phyloP scores from a whole-genome alignment of 768 basidiomycete genomes.

The Lyophyllum shimeji region DNA sequence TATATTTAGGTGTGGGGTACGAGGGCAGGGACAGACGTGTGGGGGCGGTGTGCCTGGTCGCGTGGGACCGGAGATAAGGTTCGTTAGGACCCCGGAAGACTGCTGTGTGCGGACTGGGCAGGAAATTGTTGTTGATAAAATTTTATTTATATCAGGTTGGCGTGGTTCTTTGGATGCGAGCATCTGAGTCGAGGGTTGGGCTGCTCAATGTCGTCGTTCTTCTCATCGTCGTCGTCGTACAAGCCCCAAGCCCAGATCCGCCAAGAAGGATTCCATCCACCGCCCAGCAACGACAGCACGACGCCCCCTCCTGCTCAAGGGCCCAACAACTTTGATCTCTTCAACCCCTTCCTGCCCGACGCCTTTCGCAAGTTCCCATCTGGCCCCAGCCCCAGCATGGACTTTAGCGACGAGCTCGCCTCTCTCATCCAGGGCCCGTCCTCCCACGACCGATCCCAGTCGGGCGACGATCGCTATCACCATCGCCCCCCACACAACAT shows the following conservation, averaged over 20 bases:
- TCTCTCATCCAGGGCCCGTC: constrained; percentile 40
- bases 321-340: constrained; percentile 43
- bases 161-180: not conserved
- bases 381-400: constrained; percentile 33
- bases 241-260: constrained; percentile 55
- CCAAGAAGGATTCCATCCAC: constrained; percentile 73
- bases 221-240: constrained; percentile 37
- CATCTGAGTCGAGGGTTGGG: not conserved
- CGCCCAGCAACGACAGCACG: constrained; percentile 31
- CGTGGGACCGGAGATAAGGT: constrained; percentile 19
- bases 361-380: constrained; percentile 54
- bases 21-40: not conserved
- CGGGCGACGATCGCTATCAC: constrained; percentile 21
- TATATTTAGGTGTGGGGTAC: not conserved
- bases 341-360: constrained; percentile 48
- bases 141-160: constrained; percentile 13
- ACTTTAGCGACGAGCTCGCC: constrained; percentile 71
- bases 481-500: constrained; percentile 45
- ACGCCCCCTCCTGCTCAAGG: constrained; percentile 22
- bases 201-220: constrained; percentile 31
- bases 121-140: not conserved
- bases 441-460: constrained; percentile 2
- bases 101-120: not conserved
- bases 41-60: constrained; percentile 15
- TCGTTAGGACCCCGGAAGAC: constrained; percentile 16